phyloP scores from a whole-genome alignment of 495 filamentous ascomycete species.

The Pseudomonodictys pantanalensis region DNA sequence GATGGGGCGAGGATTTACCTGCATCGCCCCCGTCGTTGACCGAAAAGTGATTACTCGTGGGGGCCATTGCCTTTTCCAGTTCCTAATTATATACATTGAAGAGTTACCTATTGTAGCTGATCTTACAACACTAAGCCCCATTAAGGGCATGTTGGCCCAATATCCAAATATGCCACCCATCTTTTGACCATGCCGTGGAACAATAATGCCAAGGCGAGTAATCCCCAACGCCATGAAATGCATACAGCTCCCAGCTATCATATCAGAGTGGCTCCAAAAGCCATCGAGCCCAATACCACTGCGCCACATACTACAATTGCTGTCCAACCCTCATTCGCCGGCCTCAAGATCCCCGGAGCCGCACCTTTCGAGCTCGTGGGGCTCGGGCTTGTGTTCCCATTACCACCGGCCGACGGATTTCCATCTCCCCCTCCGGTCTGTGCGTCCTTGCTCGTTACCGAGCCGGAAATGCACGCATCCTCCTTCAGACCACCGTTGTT shows the following conservation, averaged over 20 bases:
- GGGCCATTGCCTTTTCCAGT: too few species aligned
- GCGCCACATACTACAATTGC: conserved; percentile 7
- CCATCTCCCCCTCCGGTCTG: conserved; percentile 16
- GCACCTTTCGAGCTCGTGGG: conserved; percentile 13
- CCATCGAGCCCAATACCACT: conserved; percentile 11
- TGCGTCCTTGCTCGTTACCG: conserved; percentile 15
- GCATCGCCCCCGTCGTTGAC: too few species aligned
- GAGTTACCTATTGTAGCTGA: too few species aligned
- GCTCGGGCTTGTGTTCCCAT: neutral
- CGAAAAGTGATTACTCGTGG: too few species aligned
- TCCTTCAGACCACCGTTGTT: conserved; percentile 22
- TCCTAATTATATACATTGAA: too few species aligned
- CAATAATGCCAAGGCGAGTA: neutral
- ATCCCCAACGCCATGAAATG: too few species aligned
- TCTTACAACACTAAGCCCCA: too few species aligned
- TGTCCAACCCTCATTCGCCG: conserved; percentile 4
- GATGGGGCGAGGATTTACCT: too few species aligned
- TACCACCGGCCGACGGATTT: conserved; percentile 2
- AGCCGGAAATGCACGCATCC: conserved; percentile 17
- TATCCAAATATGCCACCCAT: too few species aligned
- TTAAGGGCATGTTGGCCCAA: too few species aligned
- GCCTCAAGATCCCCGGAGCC: neutral
- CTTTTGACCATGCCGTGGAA: too few species aligned
- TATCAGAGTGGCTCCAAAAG: conserved; percentile 19
- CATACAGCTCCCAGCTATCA: neutral